Evolutionary conservation across 192 early-diverging fungal genomes (phyloP).

Genomic region (Ambispora gerdemannii): DNA sequence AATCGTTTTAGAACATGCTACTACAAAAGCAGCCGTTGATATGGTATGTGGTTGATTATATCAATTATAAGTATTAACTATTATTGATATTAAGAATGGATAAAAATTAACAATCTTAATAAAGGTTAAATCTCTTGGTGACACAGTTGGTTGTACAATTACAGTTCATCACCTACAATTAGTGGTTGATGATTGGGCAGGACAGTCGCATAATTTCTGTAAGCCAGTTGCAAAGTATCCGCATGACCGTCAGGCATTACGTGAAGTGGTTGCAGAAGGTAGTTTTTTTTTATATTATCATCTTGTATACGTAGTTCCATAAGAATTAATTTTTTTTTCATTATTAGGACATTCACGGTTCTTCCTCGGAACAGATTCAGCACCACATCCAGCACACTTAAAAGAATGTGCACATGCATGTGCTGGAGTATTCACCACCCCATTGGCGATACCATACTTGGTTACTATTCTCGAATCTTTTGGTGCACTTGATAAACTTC

Average conservation of each 20-base stretch:
- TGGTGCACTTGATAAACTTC: slow-evolving; percentile 76
- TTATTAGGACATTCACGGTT: slow-evolving; percentile 81
- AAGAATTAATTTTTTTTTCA: not conserved
- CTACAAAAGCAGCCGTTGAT: slow-evolving; percentile 89
- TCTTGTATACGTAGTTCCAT: not conserved
- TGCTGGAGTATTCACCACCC: slow-evolving; percentile 93
- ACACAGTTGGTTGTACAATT: slow-evolving; percentile 91
- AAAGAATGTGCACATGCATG: slow-evolving; percentile 82
- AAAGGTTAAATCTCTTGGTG: slow-evolving; percentile 84
- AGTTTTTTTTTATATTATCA: slow-evolving; percentile 11
- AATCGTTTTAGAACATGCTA: slow-evolving; percentile 97
- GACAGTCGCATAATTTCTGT: slow-evolving; percentile 93
- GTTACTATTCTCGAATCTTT: slow-evolving; percentile 86
- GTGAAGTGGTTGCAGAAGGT: slow-evolving; percentile 75
- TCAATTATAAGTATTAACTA: too few relatives aligned
- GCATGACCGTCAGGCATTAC: slow-evolving; percentile 84
- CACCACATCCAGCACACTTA: slow-evolving; percentile 82
- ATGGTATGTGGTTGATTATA: slow-evolving; percentile 47
- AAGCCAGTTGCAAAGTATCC: slow-evolving; percentile 98
- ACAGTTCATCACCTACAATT: slow-evolving; percentile 93
- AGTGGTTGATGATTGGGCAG: slow-evolving; percentile 97
- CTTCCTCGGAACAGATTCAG: slow-evolving; percentile 96
- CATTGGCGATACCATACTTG: slow-evolving; percentile 79
- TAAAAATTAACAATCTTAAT: too few relatives aligned
- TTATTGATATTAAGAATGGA: too few relatives aligned